Evolutionary conservation across 805 yeast species (phyloP), one percentile per base, ranked within the genome.

Genomic region (Teunomyces panamensis): DNA sequence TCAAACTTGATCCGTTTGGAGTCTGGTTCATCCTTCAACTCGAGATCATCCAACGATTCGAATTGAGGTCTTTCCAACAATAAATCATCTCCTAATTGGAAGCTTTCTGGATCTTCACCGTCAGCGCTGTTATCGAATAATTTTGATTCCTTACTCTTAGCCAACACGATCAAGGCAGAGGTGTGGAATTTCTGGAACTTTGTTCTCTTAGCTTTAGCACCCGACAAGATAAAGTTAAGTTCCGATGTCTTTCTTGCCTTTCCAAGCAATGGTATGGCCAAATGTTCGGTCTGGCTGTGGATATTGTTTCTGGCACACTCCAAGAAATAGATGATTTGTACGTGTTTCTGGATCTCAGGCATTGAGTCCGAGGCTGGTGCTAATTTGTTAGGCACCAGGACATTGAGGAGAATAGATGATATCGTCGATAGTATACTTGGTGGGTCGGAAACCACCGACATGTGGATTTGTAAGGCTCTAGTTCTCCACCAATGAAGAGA

Each of bases 141-240:
- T 9, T 60, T 49, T 26, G 64, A 47, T 1, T 58, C 61, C 17
- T 67, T 60, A 43, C 80, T 73, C 47, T 80, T 77, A 1, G 98
- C 98, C 16, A 92, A 67, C 24, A 89, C 79, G 11, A 91, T 78
- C 50, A 92, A 76, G 34, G 89, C 81, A 0, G 96, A 79, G 24
- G 85, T 79, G n/a, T 84, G 80, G 30, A 73, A 75, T 42, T 76
- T 75, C 67, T 92, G 98, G 63, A 73, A 88, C 63, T 87, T 87
- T 3, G 98, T 92, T 60, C 94, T 76, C 61, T 83, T 85, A 8
- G 96, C 97, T 56, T 83, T 83, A 47, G 94, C 87, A 55, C 98
- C 98, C 1, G 97, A 87, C 41, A 92, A 68, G 0, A 84, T 78
- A 53, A 84, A 78, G 43, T 78, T 69, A 42, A 89, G 74, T 1